Conservation (phyloP, 176 grass and related monocot genomes). For the Pontederia paniculata region DNA sequence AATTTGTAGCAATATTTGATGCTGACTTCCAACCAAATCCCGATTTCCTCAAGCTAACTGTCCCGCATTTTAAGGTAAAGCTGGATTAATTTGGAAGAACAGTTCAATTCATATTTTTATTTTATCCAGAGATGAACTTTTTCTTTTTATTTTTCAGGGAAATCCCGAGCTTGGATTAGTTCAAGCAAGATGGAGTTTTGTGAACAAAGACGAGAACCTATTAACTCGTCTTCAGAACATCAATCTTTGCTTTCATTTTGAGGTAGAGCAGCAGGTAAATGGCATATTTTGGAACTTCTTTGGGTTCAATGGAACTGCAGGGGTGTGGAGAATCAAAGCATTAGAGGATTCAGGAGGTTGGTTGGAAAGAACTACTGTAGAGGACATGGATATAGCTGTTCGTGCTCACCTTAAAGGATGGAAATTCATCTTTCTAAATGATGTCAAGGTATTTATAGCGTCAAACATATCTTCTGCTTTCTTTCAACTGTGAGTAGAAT, state of each 20-base stretch:
- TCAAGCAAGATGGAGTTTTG: conserved; percentile 65
- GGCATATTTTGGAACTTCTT: conserved; percentile 65
- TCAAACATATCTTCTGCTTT: neutral
- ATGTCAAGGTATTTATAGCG: conserved; percentile 41
- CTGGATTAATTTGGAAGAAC: neutral
- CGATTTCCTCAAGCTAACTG: conserved; percentile 68
- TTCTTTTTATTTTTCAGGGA: conserved; percentile 27
- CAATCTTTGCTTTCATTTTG: conserved; percentile 72
- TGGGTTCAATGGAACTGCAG: conserved; percentile 71
- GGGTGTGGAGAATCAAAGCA: conserved; percentile 75
- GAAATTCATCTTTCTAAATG: conserved; percentile 80
- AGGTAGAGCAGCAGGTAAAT: conserved; percentile 83
- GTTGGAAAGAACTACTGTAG: conserved; percentile 68
- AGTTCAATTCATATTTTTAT: neutral
- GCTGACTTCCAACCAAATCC: conserved; percentile 69
- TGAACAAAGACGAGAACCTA: conserved; percentile 68
- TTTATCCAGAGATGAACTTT: neutral
- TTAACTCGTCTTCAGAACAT: conserved; percentile 71
- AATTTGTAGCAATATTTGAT: conserved; percentile 76
- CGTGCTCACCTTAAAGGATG: conserved; percentile 64
- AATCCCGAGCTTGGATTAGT: conserved; percentile 64
- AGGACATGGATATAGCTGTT: conserved; percentile 83
- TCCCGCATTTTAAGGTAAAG: conserved; percentile 66
- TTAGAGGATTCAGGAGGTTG: conserved; percentile 72
- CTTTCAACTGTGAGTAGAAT: neutral